Conservation (phyloP, 306 rosid genomes). For the Abrus pulchellus region DNA sequence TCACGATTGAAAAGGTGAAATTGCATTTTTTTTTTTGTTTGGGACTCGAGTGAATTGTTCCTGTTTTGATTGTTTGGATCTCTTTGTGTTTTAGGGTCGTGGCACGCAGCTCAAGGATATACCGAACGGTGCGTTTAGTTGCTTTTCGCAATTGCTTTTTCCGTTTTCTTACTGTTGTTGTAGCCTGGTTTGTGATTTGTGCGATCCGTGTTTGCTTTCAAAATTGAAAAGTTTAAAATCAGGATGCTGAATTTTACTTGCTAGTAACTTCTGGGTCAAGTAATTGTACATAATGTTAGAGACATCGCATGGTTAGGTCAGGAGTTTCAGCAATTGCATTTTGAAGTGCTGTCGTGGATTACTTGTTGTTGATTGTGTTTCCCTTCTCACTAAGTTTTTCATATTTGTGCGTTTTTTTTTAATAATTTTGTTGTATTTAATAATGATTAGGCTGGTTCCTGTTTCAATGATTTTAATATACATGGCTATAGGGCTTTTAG, state of each 20-base stretch:
- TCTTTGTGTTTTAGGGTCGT: conserved; percentile 71
- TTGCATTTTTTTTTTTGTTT: neutral
- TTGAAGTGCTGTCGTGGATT: neutral
- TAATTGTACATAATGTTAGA: neutral
- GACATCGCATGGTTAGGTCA: neutral
- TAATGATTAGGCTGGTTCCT: neutral
- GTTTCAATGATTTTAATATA: neutral
- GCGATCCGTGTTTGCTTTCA: neutral
- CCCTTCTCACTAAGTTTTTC: neutral
- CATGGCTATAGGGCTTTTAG: neutral
- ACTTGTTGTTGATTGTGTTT: neutral
- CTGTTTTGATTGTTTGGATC: conserved; percentile 22
- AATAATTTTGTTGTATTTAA: neutral
- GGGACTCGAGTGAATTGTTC: neutral
- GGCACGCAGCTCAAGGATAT: conserved; percentile 91
- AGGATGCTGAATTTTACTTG: neutral
- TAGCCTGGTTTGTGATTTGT: neutral
- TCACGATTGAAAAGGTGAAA: conserved; percentile 84
- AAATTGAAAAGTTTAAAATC: neutral
- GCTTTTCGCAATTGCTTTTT: neutral
- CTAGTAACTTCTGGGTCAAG: neutral
- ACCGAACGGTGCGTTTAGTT: conserved; percentile 76
- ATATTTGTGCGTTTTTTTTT: neutral
- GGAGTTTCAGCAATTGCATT: neutral
- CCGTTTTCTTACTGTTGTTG: neutral